Conservation (phyloP, 108 stramenopile genomes). For the Schizochytrium sp. region DNA sequence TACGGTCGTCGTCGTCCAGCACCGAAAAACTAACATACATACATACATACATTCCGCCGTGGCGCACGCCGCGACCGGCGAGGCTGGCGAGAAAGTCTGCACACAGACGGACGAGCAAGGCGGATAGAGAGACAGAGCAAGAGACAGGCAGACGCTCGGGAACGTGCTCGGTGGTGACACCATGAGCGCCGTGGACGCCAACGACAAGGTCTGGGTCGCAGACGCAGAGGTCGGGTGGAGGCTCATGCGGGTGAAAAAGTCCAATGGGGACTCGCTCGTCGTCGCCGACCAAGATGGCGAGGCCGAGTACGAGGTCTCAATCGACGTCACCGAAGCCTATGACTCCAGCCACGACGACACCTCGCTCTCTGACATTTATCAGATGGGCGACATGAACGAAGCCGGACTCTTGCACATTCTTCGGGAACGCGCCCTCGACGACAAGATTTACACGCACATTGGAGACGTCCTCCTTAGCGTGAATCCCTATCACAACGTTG, state of each 20-base stretch:
- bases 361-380: conserved; percentile 17
- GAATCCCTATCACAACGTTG: conserved; percentile 35
- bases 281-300: neutral
- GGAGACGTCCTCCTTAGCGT: conserved; percentile 38
- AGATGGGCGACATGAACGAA: conserved; percentile 22
- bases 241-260: neutral
- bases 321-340: neutral
- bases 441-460: conserved; percentile 40
- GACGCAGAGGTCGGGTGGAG: neutral
- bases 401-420: conserved; percentile 34
- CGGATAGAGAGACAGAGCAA: neutral
- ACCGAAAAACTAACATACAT: neutral
- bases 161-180: neutral
- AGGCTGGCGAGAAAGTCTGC: neutral
- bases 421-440: conserved; percentile 15
- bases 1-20: neutral
- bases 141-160: neutral
- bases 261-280: neutral
- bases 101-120: neutral
- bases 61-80: neutral
- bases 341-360: neutral
- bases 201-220: neutral
- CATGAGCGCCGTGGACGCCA: neutral
- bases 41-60: neutral
- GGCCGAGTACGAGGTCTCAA: neutral